A percentile compares a stretch with the other conserved stretches of the same genome.
Conservation (phyloP, 1,284 basidiomycete genomes). For the Tilletia horrida region DNA sequence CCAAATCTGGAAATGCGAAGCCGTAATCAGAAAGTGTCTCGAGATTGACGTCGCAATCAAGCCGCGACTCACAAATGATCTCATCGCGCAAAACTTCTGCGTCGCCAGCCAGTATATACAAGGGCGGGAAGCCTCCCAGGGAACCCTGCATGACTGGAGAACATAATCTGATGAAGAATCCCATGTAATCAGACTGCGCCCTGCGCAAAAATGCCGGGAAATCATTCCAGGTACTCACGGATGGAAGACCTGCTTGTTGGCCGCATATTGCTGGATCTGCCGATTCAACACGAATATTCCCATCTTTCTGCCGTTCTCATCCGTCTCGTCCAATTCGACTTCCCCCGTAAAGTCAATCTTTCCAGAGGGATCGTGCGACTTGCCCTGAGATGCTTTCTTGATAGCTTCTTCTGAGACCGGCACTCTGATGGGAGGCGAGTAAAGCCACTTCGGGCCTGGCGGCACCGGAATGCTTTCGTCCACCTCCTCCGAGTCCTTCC, state of each 20-base stretch:
- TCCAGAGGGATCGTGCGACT: not conserved
- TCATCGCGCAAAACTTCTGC: conserved; percentile 86
- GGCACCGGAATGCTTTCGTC: conserved; percentile 24
- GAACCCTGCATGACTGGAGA: conserved; percentile 72
- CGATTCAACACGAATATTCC: conserved; percentile 31
- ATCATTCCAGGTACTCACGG: not conserved
- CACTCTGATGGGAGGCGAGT: conserved; percentile 36
- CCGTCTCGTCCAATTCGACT: not conserved
- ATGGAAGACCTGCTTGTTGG: conserved; percentile 68
- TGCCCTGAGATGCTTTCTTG: conserved; percentile 9
- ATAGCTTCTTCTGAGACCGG: conserved; percentile 23
- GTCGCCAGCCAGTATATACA: conserved; percentile 77
- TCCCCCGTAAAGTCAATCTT: conserved; percentile 13
- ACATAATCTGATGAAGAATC: conserved; percentile 70
- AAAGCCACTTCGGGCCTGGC: conserved; percentile 32
- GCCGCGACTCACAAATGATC: conserved; percentile 65
- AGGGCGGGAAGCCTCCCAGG: conserved; percentile 83
- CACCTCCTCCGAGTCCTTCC: conserved; percentile 2
- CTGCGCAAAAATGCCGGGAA: not conserved
- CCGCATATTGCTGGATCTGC: conserved; percentile 85
- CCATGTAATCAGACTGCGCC: not conserved
- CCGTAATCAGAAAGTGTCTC: not conserved
- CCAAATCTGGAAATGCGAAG: conserved; percentile 56
- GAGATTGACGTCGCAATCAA: conserved; percentile 20
- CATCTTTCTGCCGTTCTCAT: not conserved